Evolutionary conservation across 2,329 filamentous ascomycete genomes (phyloP), one percentile per base, ranked within the genome.

Genomic region (Fusarium redolens): DNA sequence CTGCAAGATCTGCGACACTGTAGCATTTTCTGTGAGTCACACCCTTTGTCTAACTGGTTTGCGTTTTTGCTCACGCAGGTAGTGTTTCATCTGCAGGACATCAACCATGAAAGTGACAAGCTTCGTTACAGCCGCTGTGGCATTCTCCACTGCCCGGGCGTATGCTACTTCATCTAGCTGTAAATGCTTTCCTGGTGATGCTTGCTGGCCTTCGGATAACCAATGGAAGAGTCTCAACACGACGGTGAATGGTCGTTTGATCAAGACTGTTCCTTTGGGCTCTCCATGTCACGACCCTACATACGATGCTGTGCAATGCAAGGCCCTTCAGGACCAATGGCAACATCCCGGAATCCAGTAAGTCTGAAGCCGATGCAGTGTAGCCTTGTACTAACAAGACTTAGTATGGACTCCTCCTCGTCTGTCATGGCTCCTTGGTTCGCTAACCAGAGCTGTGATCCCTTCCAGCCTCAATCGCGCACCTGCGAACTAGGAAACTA

Each of bases 231-330:
- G 73, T 5, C 83, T 91, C 69, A 90, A 91, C 75, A 48, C 77
- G 33, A 85, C 87, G 4, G 79, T 90, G 1, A 79, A 80, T 7
- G 89, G 89, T 0, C 81, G 80, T 14, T 79, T 91, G 30, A 81
- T 90, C 37, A 81, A 81, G 3, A 89, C 86, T 1, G 79, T 85
- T 2, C 88, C 89, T 2, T 75, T 89, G 14, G 88, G 82, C 7
- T 76, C 82, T 5, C 81, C 85, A 4, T 90, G 88, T 71, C 87
- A 90, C 68, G 81, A 83, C 31, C 83, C 81, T 20, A 69, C 77
- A 15, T 89, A 87, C 75, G 80, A 90, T 74, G 82, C 78, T 12
- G 81, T 71, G 2, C 76, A 78, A 28, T 90, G 89, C 72, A 66
- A 79, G 4, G 77, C 69, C 20, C 72, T 90, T 2, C 81, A 81